A percentile compares a stretch with the other conserved stretches of the same genome.
These are phyloP conservation scores for Athelia psychrophila DNA, from an alignment of 1,284 basidiomycete species.

Conservation along the genomic window DNA sequence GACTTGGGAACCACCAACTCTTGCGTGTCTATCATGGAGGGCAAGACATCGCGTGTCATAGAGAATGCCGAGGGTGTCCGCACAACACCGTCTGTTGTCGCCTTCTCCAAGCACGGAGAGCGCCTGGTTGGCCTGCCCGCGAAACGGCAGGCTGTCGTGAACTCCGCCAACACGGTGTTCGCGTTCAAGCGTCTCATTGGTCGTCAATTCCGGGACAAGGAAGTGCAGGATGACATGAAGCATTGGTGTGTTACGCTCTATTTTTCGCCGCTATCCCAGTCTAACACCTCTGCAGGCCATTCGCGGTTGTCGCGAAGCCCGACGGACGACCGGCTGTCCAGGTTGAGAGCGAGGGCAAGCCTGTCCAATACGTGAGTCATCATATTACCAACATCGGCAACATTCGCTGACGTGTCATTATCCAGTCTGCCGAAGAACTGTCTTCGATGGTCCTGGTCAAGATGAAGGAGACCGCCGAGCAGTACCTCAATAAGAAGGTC, in stretches of 20 bases:
- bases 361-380: slow-evolving; percentile 59
- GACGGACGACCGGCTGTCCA: slow-evolving; percentile 75
- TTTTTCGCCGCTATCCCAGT: slow-evolving; percentile 5
- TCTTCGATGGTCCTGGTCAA: slow-evolving; percentile 89
- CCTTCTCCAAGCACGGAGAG: slow-evolving; percentile 95
- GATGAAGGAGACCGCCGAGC: slow-evolving; percentile 95
- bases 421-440: slow-evolving; percentile 79
- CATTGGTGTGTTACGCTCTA: slow-evolving; percentile 57
- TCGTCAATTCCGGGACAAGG: slow-evolving; percentile 89
- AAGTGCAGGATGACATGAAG: slow-evolving; percentile 88
- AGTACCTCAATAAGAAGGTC: slow-evolving; percentile 90
- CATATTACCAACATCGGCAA: background rate
- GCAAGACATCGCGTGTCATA: slow-evolving; percentile 90
- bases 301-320: slow-evolving; percentile 72
- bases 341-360: slow-evolving; percentile 78
- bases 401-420: no score
- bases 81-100: slow-evolving; percentile 97
- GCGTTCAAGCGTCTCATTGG: slow-evolving; percentile 98
- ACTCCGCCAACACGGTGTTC: slow-evolving; percentile 91
- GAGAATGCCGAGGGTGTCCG: slow-evolving; percentile 98
- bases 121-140: slow-evolving; percentile 95
- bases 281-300: slow-evolving; percentile 52
- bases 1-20: slow-evolving; percentile 90
- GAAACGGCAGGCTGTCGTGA: slow-evolving; percentile 97
- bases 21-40: slow-evolving; percentile 95